A percentile compares a stretch with the other conserved stretches of the same genome.
These are phyloP conservation scores for Cystobasidium slooffiae DNA, from an alignment of 1,284 basidiomycete genomes.

Conservation along the genomic window DNA sequence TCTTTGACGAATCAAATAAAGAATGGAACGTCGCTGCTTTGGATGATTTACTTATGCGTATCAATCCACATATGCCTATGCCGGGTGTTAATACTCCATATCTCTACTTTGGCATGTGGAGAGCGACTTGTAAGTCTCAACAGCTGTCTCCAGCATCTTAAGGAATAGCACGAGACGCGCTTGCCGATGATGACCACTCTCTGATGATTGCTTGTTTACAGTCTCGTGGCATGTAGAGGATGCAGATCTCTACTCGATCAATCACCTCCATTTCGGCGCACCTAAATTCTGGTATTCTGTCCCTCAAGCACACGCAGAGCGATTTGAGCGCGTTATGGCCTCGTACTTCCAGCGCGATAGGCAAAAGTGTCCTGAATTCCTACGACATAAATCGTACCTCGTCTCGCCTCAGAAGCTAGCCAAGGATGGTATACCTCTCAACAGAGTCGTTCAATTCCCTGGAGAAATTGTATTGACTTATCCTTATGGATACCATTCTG, in stretches of 20 bases:
- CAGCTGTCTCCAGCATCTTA: not conserved
- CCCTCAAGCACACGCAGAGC: slow-evolving; percentile 80
- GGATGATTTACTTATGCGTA: slow-evolving; percentile 80
- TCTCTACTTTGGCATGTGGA: slow-evolving; percentile 99
- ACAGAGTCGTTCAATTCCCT: slow-evolving; percentile 83
- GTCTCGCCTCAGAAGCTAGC: slow-evolving; percentile 84
- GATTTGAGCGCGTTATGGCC: slow-evolving; percentile 56
- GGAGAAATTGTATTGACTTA: slow-evolving; percentile 97
- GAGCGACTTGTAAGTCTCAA: slow-evolving; percentile 72
- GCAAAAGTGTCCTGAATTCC: slow-evolving; percentile 83
- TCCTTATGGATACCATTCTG: slow-evolving; percentile 66
- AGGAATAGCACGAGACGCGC: not conserved
- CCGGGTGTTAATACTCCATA: slow-evolving; percentile 98
- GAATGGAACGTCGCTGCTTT: slow-evolving; percentile 93
- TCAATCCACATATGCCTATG: slow-evolving; percentile 69
- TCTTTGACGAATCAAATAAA: slow-evolving; percentile 79
- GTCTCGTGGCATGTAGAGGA: slow-evolving; percentile 97
- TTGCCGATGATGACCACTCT: not conserved
- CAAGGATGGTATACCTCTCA: slow-evolving; percentile 79
- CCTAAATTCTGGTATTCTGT: slow-evolving; percentile 96
- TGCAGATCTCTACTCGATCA: slow-evolving; percentile 90
- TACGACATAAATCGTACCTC: slow-evolving; percentile 95
- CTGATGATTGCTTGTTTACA: slow-evolving; percentile 11
- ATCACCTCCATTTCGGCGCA: slow-evolving; percentile 98
- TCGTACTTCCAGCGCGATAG: slow-evolving; percentile 86